Base-by-base conservation (phyloP, 164 flowering plant genomes). In the Malania oleifera region DNA sequence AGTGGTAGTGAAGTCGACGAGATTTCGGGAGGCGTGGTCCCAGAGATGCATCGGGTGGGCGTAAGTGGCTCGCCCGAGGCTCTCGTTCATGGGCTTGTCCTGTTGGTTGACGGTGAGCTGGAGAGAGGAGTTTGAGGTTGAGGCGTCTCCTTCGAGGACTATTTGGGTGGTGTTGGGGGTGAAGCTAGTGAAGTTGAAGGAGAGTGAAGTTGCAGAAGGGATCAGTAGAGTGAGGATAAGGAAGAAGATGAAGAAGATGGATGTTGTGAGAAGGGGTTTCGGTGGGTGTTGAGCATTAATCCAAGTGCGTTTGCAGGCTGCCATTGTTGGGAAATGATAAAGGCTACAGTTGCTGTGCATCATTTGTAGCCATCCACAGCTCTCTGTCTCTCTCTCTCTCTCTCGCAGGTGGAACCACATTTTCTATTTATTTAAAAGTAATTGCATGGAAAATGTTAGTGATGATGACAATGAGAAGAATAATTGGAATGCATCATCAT, bases 1-100 rank as follows among this genome's bases (percentile, higher is more conserved):
- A 44, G 62, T 67, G 46, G 87, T 73, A 7, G 56, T 29, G 66
- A 86, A 86, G 58, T 80, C 79, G 0, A 82, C 27, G 7, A 77
- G 48, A 2, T 49, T 55, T n/a, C 72, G 29, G 0, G 78, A 54
- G 15, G 18, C n/a, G 0, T 54, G 37, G 64, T 80, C 78, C 74
- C 78, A 78, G 0, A 82, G 79, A 3, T 38, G 78, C 28, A 82
- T 24, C 0, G 71, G 71, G 1, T 70, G 10, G 1, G 9, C 22
- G 56, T 69, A 82, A 0, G 62, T 57, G 15, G 72, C 74, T 13
- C 76, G 62, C 1, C 85, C 85, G 0, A 57, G 49, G 45, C 73
- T 76, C 12, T 25, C 0, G 6, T 27, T 28, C 0, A 64, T 22
- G 13, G 50, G 0, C 12, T 13, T 60, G 17, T 62, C 61, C 1